A percentile compares a stretch with the other conserved stretches of the same genome.
Conservation (phyloP, 805 yeast genomes). For the Naumovozyma castellii region DNA sequence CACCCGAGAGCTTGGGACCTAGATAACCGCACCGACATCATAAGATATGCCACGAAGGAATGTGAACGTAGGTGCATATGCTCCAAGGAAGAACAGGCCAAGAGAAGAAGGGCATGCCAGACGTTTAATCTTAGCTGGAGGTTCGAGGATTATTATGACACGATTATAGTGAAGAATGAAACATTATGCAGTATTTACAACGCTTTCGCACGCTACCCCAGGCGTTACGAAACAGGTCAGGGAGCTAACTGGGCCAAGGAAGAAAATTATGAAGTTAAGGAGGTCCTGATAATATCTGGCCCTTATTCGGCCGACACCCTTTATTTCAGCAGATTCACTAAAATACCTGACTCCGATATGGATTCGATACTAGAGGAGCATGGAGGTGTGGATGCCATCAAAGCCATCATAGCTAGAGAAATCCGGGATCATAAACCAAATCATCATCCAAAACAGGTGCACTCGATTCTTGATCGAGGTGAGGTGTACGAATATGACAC, state of each 20-base stretch:
- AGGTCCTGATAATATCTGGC: not conserved
- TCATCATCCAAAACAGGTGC: too few species aligned
- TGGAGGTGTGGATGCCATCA: not conserved
- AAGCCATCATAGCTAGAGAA: not conserved
- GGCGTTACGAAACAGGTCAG: not conserved
- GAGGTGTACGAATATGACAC: too few species aligned
- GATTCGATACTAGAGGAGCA: not conserved
- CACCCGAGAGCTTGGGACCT: too few species aligned
- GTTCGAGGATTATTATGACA: not conserved
- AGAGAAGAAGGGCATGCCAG: not conserved
- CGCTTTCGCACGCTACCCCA: not conserved
- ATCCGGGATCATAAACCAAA: too few species aligned
- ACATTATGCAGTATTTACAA: not conserved
- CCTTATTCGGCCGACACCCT: not conserved
- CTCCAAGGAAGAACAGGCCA: not conserved
- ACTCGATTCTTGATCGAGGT: too few species aligned
- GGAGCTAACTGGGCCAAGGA: not conserved
- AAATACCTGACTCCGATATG: not conserved
- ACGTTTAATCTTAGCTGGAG: not conserved
- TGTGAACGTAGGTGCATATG: not conserved
- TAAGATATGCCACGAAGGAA: not conserved
- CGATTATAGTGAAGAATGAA: not conserved
- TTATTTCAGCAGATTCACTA: not conserved
- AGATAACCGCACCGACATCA: too few species aligned
- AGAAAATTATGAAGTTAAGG: not conserved